Conservation (phyloP, 2,329 filamentous ascomycete species). For the Botrytis deweyae region DNA sequence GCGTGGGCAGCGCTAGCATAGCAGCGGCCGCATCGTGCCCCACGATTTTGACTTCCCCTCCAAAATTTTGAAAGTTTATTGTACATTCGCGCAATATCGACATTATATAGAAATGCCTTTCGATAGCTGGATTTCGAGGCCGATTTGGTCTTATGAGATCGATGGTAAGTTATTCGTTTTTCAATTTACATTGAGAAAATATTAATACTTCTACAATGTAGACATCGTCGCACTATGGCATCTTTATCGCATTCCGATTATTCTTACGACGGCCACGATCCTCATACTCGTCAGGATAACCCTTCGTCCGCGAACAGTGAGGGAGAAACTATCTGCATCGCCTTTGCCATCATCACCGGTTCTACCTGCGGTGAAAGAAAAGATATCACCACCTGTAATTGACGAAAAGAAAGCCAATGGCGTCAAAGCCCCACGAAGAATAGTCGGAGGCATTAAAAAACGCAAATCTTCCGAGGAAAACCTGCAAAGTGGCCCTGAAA, state of each 20-base stretch:
- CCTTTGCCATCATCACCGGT: slow-evolving; percentile 33
- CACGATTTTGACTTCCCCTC: slow-evolving; percentile 18
- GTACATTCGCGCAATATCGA: not conserved
- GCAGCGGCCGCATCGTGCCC: slow-evolving; percentile 12
- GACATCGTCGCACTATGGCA: slow-evolving; percentile 45
- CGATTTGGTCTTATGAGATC: slow-evolving; percentile 26
- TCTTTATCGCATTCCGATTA: slow-evolving; percentile 46
- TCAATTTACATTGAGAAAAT: not conserved
- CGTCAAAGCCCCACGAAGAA: slow-evolving; percentile 42
- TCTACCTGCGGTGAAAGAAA: slow-evolving; percentile 31
- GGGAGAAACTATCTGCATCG: slow-evolving; percentile 37
- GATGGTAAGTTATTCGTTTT: slow-evolving; percentile 24
- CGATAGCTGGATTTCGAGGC: slow-evolving; percentile 24
- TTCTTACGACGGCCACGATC: slow-evolving; percentile 43
- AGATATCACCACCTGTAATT: slow-evolving; percentile 17
- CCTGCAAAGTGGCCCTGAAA: slow-evolving; percentile 39
- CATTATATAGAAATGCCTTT: slow-evolving; percentile 14
- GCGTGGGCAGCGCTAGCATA: not conserved
- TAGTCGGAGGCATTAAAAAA: slow-evolving; percentile 39
- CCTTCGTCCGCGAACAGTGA: slow-evolving; percentile 38
- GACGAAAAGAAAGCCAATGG: slow-evolving; percentile 29
- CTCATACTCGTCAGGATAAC: slow-evolving; percentile 41
- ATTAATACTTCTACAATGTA: slow-evolving; percentile 21
- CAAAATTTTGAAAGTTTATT: slow-evolving; percentile 7
- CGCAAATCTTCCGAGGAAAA: slow-evolving; percentile 35